Evolutionary conservation across 2,329 filamentous ascomycete species (phyloP).

Genomic region (Diplocarpon mali): DNA sequence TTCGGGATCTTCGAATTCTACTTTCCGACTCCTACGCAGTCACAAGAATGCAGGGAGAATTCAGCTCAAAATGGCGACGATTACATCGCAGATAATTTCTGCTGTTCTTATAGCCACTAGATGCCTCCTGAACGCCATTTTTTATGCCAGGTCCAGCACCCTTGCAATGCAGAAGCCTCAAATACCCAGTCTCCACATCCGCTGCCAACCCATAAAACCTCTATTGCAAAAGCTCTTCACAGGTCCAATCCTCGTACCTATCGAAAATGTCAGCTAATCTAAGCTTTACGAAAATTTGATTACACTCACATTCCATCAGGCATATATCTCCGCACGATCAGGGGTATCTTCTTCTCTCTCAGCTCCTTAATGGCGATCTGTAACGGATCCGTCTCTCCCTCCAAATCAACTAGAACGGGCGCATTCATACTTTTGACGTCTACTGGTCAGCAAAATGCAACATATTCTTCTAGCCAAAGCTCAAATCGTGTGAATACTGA

Average conservation of each 20-base stretch:
- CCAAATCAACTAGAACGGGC: conserved; percentile 88
- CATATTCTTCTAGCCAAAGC: background rate
- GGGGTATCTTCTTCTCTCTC: conserved; percentile 94
- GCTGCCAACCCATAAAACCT: background rate
- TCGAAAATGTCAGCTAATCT: conserved; percentile 1
- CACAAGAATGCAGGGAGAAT: too few relatives aligned
- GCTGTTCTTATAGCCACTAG: conserved; percentile 4
- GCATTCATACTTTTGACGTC: conserved; percentile 73
- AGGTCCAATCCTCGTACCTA: conserved; percentile 94
- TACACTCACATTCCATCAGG: conserved; percentile 82
- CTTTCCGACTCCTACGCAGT: background rate
- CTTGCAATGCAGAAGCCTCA: conserved; percentile 18
- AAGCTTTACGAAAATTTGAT: background rate
- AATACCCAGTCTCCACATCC: background rate
- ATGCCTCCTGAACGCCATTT: conserved; percentile 21
- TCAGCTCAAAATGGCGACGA: too few relatives aligned
- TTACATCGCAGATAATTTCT: background rate
- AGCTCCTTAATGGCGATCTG: conserved; percentile 97
- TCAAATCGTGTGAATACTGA: conserved; percentile 32
- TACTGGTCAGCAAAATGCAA: background rate
- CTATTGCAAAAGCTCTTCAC: conserved; percentile 68
- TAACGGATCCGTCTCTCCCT: conserved; percentile 93
- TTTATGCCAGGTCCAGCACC: conserved; percentile 22
- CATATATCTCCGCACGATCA: conserved; percentile 90
- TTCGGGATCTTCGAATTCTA: conserved; percentile 12